Evolutionary conservation across 176 grass and related monocot genomes (phyloP).

Genomic region (Juncus effusus): DNA sequence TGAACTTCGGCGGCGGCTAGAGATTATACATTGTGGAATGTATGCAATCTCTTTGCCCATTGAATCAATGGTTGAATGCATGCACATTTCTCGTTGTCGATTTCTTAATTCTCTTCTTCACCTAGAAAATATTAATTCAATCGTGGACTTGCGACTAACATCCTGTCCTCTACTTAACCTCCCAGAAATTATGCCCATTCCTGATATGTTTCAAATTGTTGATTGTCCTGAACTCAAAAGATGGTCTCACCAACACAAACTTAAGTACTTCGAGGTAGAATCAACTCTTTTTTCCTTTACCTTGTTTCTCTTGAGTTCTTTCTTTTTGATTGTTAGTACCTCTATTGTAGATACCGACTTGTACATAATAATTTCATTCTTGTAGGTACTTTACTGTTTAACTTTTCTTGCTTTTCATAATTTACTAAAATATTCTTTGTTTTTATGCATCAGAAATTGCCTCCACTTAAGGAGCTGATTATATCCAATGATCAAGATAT

Average conservation of each 20-base stretch:
- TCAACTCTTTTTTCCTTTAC: background rate
- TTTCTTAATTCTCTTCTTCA: background rate
- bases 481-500: constrained; percentile 6
- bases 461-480: background rate
- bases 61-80: background rate
- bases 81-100: background rate
- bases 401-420: background rate
- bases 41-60: background rate
- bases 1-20: background rate
- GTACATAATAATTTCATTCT: no score
- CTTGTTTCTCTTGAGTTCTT: background rate
- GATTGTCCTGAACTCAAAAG: background rate
- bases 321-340: background rate
- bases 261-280: constrained; percentile 3
- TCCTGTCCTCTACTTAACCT: background rate
- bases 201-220: background rate
- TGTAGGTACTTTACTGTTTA: no score
- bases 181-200: background rate
- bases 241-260: background rate
- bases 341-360: background rate
- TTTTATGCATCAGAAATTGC: background rate
- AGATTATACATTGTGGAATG: background rate
- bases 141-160: background rate
- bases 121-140: background rate
- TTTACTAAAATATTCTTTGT: background rate